Percentiles rank a stretch among this genome's conserved stretches.
Evolutionary conservation across 257 asterid species (phyloP).

Genomic region (Misopates orontium): DNA sequence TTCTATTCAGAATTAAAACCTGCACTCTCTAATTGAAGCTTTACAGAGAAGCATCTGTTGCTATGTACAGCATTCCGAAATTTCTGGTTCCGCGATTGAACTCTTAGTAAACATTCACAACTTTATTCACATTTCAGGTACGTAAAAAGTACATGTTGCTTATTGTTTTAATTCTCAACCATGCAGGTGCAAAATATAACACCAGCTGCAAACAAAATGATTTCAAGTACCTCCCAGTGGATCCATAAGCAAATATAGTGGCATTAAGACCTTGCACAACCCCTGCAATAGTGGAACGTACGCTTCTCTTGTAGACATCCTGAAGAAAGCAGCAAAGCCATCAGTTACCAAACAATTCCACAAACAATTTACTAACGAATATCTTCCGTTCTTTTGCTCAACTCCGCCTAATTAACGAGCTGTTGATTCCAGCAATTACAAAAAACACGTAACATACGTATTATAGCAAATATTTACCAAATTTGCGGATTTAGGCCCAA

Average conservation of each 20-base stretch:
- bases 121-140: too few species aligned
- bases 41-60: too few species aligned
- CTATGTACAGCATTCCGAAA: too few species aligned
- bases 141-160: too few species aligned
- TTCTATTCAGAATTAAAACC: too few species aligned
- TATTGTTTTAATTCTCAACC: neutral
- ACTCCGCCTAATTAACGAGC: too few species aligned
- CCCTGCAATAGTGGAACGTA: slow-evolving; percentile 73
- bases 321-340: slow-evolving; percentile 35
- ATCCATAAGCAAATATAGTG: slow-evolving; percentile 93
- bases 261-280: slow-evolving; percentile 96
- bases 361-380: too few species aligned
- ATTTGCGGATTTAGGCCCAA: slow-evolving; percentile 69
- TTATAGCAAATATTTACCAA: slow-evolving; percentile 50
- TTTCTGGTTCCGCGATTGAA: too few species aligned
- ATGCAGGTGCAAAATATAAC: slow-evolving; percentile 16
- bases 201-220: neutral
- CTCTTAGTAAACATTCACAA: too few species aligned
- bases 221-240: slow-evolving; percentile 82
- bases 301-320: slow-evolving; percentile 79
- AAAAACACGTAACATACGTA: too few species aligned
- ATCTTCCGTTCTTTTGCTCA: too few species aligned
- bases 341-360: slow-evolving; percentile 21
- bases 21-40: too few species aligned
- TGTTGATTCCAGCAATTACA: neutral